These are phyloP conservation scores for Mycena pura DNA, from an alignment of 768 basidiomycete species.

Conservation along the genomic window DNA sequence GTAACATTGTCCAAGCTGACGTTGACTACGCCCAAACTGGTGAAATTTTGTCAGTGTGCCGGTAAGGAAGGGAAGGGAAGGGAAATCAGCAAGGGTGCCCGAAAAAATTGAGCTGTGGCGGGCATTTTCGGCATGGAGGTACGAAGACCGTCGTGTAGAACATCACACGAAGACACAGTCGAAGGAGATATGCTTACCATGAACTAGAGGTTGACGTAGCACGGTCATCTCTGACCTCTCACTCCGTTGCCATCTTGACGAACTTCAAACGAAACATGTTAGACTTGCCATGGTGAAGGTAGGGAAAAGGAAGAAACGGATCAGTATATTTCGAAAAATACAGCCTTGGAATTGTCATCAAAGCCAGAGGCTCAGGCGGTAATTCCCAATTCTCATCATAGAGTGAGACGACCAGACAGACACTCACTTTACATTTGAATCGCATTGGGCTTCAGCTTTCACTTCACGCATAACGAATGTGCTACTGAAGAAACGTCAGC, in stretches of 20 bases:
- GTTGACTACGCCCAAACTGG: background rate
- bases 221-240: background rate
- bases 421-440: constrained; percentile 32
- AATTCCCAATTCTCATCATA: constrained; percentile 80
- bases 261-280: background rate
- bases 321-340: constrained; percentile 71
- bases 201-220: background rate
- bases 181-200: constrained; percentile 41
- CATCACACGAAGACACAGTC: constrained; percentile 57
- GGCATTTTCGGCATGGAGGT: constrained; percentile 85
- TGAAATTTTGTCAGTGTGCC: background rate
- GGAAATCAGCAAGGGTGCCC: constrained; percentile 70
- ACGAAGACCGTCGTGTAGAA: constrained; percentile 95
- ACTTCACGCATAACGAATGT: background rate
- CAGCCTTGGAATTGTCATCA: constrained; percentile 88
- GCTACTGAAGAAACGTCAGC: constrained; percentile 8
- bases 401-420: constrained; percentile 34
- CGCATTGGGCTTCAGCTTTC: background rate
- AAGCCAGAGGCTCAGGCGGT: constrained; percentile 75
- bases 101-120: constrained; percentile 86
- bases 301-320: constrained; percentile 17
- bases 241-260: background rate
- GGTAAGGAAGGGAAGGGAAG: background rate
- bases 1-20: background rate
- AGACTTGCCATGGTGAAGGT: background rate